Conservation (phyloP, 306 rosid genomes). For the Spatholobus suberectus region DNA sequence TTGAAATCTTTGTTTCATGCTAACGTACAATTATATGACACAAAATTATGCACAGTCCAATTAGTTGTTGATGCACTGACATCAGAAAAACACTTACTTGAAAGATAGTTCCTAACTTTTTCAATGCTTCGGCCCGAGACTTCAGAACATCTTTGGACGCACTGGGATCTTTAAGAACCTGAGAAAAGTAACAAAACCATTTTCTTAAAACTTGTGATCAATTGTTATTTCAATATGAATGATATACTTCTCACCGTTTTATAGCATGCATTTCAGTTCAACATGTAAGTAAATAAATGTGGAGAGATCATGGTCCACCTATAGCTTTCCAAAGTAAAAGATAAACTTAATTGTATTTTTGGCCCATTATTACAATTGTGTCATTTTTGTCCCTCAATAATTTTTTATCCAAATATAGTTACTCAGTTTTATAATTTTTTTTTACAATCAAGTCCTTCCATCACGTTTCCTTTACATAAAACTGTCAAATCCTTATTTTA, state of each 20-base stretch:
- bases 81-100: constrained; percentile 64
- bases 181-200: constrained; percentile 35
- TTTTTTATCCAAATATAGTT: background rate
- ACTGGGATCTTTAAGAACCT: constrained; percentile 85
- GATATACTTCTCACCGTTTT: background rate
- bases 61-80: constrained; percentile 2
- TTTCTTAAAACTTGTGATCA: constrained; percentile 13
- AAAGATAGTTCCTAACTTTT: constrained; percentile 78
- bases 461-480: background rate
- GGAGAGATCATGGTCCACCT: background rate
- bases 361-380: background rate
- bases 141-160: constrained; percentile 75
- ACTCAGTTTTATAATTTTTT: background rate
- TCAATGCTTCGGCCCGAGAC: constrained; percentile 72
- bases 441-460: background rate
- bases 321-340: background rate
- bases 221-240: constrained; percentile 12
- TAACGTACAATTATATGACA: constrained; percentile 4
- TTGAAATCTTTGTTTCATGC: constrained; percentile 16
- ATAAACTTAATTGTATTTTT: background rate
- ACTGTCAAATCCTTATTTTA: background rate
- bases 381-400: background rate
- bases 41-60: background rate
- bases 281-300: background rate
- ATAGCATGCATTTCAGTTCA: background rate